Evolutionary conservation across 1,284 basidiomycete species (phyloP).

Genomic region (Amylostereum areolatum): DNA sequence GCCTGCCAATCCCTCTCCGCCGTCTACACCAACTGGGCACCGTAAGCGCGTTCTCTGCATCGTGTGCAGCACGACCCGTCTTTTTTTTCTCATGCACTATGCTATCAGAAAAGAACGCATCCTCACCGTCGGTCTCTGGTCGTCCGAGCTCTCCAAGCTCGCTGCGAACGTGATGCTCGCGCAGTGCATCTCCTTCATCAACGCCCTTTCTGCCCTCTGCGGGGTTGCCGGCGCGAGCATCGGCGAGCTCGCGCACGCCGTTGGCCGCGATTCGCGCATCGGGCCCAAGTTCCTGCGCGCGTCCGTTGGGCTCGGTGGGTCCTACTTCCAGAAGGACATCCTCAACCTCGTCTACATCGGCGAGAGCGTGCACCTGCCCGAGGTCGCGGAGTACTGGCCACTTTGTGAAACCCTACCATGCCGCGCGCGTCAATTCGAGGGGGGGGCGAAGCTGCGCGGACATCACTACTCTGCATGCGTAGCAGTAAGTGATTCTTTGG

Average conservation of each 20-base stretch:
- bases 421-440: too few species aligned
- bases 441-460: too few species aligned
- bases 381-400: slow-evolving; percentile 99
- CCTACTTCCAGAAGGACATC: slow-evolving; percentile 99
- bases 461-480: too few species aligned
- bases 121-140: slow-evolving; percentile 96
- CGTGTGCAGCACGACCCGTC: slow-evolving; percentile 1
- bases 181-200: slow-evolving; percentile 96
- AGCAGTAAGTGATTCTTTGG: too few species aligned
- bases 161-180: slow-evolving; percentile 99
- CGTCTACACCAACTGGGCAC: slow-evolving; percentile 96
- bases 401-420: too few species aligned
- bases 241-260: slow-evolving; percentile 93
- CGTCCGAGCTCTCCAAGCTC: slow-evolving; percentile 95
- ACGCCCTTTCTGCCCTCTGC: slow-evolving; percentile 96
- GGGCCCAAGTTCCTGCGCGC: slow-evolving; percentile 96
- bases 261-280: slow-evolving; percentile 89
- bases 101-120: slow-evolving; percentile 62
- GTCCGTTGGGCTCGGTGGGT: slow-evolving; percentile 93
- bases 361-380: slow-evolving; percentile 89
- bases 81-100: slow-evolving; percentile 4
- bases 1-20: slow-evolving; percentile 74
- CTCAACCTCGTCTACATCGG: slow-evolving; percentile 96
- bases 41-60: slow-evolving; percentile 47
- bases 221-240: slow-evolving; percentile 99